phyloP scores from a whole-genome alignment of 2,329 filamentous ascomycete species.

The Cytospora piceicola region DNA sequence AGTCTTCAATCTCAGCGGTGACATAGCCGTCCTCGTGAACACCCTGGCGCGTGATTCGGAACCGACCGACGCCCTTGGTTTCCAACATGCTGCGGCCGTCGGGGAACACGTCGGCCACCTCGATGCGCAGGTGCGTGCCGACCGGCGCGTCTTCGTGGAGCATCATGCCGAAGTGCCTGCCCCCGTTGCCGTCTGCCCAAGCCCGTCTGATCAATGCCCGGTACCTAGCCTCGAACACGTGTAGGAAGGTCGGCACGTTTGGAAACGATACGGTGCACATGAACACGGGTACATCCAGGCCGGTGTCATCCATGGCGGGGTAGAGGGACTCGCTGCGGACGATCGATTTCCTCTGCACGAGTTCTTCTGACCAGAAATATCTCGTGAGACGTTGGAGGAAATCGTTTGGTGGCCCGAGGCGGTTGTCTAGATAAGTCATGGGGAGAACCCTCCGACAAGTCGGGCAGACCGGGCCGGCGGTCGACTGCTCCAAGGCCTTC shows the following conservation, averaged over 20 bases:
- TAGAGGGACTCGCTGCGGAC: slow-evolving; percentile 61
- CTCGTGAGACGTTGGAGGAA: slow-evolving; percentile 66
- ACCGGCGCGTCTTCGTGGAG: slow-evolving; percentile 46
- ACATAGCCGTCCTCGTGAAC: slow-evolving; percentile 73
- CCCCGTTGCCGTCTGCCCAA: slow-evolving; percentile 59
- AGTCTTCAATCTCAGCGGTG: slow-evolving; percentile 73
- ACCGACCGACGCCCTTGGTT: slow-evolving; percentile 75
- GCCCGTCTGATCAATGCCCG: slow-evolving; percentile 84
- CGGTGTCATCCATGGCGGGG: slow-evolving; percentile 47
- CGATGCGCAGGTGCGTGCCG: slow-evolving; percentile 78
- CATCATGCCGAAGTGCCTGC: slow-evolving; percentile 84
- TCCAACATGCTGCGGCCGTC: slow-evolving; percentile 85
- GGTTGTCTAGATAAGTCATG: slow-evolving; percentile 49
- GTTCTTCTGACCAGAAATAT: slow-evolving; percentile 69
- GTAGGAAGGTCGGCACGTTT: slow-evolving; percentile 80
- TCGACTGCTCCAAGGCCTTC: slow-evolving; percentile 70
- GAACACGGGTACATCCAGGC: slow-evolving; percentile 72
- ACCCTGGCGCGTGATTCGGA: slow-evolving; percentile 68
- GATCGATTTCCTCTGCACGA: slow-evolving; percentile 60
- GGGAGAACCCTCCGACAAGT: slow-evolving; percentile 72
- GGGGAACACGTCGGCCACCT: slow-evolving; percentile 71
- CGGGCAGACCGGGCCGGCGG: slow-evolving; percentile 70
- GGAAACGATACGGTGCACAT: slow-evolving; percentile 84
- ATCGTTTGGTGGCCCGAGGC: slow-evolving; percentile 60
- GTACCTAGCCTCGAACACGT: slow-evolving; percentile 93